These are phyloP conservation scores for Durio zibethinus DNA, from an alignment of 345 rosid genomes.

Conservation along the genomic window DNA sequence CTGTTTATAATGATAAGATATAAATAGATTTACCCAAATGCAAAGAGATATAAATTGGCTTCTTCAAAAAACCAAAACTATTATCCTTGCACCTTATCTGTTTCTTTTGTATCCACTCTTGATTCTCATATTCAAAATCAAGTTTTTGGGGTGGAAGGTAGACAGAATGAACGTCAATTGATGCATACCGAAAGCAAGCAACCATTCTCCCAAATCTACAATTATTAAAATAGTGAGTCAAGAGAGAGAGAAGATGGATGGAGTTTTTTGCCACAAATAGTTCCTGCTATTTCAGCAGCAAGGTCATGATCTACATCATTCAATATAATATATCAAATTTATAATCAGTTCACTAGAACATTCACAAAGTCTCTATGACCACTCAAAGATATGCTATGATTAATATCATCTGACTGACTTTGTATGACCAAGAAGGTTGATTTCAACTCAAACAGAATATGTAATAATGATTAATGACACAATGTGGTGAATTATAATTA, in stretches of 20 bases:
- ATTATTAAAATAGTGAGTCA: constrained; percentile 23
- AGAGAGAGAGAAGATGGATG: not conserved
- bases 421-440: not conserved
- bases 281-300: not conserved
- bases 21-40: constrained; percentile 16
- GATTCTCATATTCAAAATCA: constrained; percentile 63
- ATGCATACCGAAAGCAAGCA: constrained; percentile 96
- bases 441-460: not conserved
- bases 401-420: not conserved
- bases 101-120: constrained; percentile 85
- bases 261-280: not conserved
- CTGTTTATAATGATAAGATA: constrained; percentile 39
- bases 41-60: constrained; percentile 12
- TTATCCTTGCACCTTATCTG: constrained; percentile 53
- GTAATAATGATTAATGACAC: not conserved
- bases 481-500: not conserved
- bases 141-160: constrained; percentile 82
- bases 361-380: not conserved
- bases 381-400: not conserved
- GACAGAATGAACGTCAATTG: constrained; percentile 86
- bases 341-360: not conserved
- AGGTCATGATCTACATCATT: constrained; percentile 7
- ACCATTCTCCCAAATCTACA: constrained; percentile 94
- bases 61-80: constrained; percentile 17
- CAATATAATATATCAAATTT: constrained; percentile 6